Base-by-base conservation (phyloP, 768 basidiomycete genomes). In the Termitomyces sp. region DNA sequence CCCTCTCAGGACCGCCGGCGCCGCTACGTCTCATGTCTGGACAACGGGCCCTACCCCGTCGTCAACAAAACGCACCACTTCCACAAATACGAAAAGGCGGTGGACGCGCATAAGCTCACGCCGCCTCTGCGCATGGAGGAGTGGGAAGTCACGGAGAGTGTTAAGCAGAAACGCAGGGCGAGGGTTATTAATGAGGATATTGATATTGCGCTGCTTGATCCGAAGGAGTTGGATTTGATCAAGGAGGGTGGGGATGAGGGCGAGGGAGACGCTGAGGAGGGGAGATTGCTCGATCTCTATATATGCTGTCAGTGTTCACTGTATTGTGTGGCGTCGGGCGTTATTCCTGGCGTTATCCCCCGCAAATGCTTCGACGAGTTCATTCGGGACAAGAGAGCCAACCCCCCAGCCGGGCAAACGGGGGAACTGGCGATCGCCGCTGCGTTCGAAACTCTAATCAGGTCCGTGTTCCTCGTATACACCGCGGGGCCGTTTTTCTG, bases 281-380 rank as follows among this genome's bases (percentile, higher is more conserved):
- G 83, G 24, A 84, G 80, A 60, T 71, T 90, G 33, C 75, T 94
- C 45, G 91, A 94, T 71, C 78, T 93, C 33, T 94, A 90, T 68
- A 77, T 92, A 49, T 94, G 92, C 71, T 94, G 92, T 68, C 92
- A 92, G 68, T 94, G 92, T 71, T 87, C 86, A 24, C 73, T 89
- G 64, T 90, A 88, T 68, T 85, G 88, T 65, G 78, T 91, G 42
- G 87, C 84, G 1, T 91, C 89, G 24, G 79, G 82, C 16, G 76
- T 88, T 55, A 86, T 93, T 51, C 84, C 91, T 40, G 92, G 90
- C 5, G 86, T 94, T 46, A 79, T 94, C 61, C 84, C 88, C 8
- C 73, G 78, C 52, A 83, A 82, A 64, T 75, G 81, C 59, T 73
- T 90, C 65, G 85, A 91, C 36, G 86, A 86, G 61, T 84, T 91